Evolutionary conservation across 352 stramenopile genomes (phyloP).

Genomic region (Phytophthora macrochlamydospora): DNA sequence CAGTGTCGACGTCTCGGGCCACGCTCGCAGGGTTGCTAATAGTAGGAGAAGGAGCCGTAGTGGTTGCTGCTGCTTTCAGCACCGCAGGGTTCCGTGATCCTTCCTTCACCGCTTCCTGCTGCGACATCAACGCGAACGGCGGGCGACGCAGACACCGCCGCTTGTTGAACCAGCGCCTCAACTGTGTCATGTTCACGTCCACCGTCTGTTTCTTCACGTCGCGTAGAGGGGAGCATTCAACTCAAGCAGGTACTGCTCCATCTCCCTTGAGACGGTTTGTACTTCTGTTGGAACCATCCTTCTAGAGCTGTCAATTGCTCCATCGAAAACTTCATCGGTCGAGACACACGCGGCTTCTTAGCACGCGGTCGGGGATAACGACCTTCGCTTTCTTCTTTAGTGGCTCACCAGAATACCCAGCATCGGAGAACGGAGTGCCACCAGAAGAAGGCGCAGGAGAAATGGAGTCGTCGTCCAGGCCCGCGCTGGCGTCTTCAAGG

Average conservation of each 20-base stretch:
- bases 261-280: slow-evolving; percentile 84
- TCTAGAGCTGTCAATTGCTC: slow-evolving; percentile 80
- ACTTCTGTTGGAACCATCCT: slow-evolving; percentile 87
- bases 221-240: slow-evolving; percentile 76
- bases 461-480: slow-evolving; percentile 20
- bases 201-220: slow-evolving; percentile 74
- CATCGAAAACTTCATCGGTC: slow-evolving; percentile 90
- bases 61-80: slow-evolving; percentile 34
- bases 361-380: slow-evolving; percentile 33
- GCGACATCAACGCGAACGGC: slow-evolving; percentile 85
- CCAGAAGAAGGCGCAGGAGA: background rate
- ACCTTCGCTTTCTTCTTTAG: slow-evolving; percentile 40
- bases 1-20: slow-evolving; percentile 29
- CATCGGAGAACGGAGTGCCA: slow-evolving; percentile 4
- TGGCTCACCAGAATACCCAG: slow-evolving; percentile 25
- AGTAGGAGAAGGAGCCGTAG: background rate
- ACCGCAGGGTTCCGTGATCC: slow-evolving; percentile 49
- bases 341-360: slow-evolving; percentile 70
- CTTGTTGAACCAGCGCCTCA: slow-evolving; percentile 89
- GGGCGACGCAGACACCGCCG: slow-evolving; percentile 79
- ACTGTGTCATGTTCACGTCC: slow-evolving; percentile 88
- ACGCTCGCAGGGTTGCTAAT: slow-evolving; percentile 15
- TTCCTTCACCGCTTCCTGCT: slow-evolving; percentile 69
- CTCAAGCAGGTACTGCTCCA: slow-evolving; percentile 75
- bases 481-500: slow-evolving; percentile 20